Base-by-base conservation (phyloP, 352 stramenopile species). In the Pythium brachiatum region DNA sequence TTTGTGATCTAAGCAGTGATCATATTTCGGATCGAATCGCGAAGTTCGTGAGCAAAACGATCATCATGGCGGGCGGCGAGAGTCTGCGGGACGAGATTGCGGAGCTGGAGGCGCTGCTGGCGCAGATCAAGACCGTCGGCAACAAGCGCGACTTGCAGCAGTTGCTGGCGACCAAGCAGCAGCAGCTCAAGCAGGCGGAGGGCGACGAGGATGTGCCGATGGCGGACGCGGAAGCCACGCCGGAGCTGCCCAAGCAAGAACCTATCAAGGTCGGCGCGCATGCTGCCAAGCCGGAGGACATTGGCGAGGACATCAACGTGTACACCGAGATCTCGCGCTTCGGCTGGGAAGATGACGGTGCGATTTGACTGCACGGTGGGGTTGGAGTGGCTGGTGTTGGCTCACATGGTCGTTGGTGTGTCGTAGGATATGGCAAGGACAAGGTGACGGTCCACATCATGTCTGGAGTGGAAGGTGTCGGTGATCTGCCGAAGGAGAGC, bases 241-340 rank as follows among this genome's bases (percentile, higher is more conserved):
- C 66, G 7, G 53, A 56, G 39, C 46, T 69, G 18, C 66, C 64
- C 2, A 18, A 60, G 36, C 64, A 65, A 12, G 47, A 66, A 15
- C 62, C 68, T 11, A 61, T 74, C 26, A 79, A 79, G 23, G 55
- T 74, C 1, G 58, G 25, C 36, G 48, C 71, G 8, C 64, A 75
- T 7, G 67, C 62, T 20, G 64, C 66, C 16, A 65, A 69, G 43
- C 20, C 26, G 12, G 44, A 57, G 11, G 61, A 61, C 6, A 26
- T 57, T 0, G 57, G 36, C 15, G 73, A 75, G 9, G 81, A 95
- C 20, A 32, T 78, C n/a, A 73, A 70, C 27, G 69, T 76, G 29
- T 95, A 88, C 70, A 90, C 77, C n/a, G 85, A 94, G 64, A 92
- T 94, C 57, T 87, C 79, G 27, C 83, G 82, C 8, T 95, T 95